Percentiles rank a stretch among this genome's conserved stretches.
phyloP scores from a whole-genome alignment of 257 asterid species.

The Datura wrightii region DNA sequence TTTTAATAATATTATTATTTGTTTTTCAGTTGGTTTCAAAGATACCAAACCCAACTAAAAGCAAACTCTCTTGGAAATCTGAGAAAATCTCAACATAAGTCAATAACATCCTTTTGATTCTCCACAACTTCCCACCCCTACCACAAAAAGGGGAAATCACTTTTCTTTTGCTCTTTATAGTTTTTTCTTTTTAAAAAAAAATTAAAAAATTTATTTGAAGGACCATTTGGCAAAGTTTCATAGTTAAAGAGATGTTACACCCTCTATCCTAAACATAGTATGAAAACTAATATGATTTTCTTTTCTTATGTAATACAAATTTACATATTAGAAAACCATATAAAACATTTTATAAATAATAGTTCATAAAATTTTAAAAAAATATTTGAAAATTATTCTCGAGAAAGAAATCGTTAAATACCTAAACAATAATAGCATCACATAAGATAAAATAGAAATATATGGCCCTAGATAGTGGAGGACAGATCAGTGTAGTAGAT shows the following conservation, averaged over 20 bases:
- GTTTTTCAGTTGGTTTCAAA: conserved; percentile 20
- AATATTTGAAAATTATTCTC: too few relatives aligned
- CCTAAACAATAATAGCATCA: too few relatives aligned
- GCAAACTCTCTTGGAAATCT: not conserved
- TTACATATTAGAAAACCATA: not conserved
- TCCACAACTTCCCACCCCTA: not conserved
- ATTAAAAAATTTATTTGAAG: too few relatives aligned
- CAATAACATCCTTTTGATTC: conserved; percentile 7
- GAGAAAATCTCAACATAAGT: not conserved
- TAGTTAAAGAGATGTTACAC: not conserved
- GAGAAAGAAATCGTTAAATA: too few relatives aligned
- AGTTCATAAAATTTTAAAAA: too few relatives aligned
- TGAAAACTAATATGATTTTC: not conserved
- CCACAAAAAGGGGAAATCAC: not conserved
- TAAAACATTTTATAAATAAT: too few relatives aligned
- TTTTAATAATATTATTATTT: not conserved
- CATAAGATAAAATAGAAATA: too few relatives aligned
- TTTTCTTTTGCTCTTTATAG: not conserved
- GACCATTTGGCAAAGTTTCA: too few relatives aligned
- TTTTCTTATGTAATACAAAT: not conserved
- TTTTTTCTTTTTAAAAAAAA: not conserved
- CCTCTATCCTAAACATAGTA: not conserved
- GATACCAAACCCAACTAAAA: conserved; percentile 27
- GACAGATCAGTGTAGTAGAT: too few relatives aligned
- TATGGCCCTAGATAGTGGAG: too few relatives aligned